Evolutionary conservation across 2,329 filamentous ascomycete genomes (phyloP), one percentile per base, ranked within the genome.

Genomic region (Trichoderma pleuroti): DNA sequence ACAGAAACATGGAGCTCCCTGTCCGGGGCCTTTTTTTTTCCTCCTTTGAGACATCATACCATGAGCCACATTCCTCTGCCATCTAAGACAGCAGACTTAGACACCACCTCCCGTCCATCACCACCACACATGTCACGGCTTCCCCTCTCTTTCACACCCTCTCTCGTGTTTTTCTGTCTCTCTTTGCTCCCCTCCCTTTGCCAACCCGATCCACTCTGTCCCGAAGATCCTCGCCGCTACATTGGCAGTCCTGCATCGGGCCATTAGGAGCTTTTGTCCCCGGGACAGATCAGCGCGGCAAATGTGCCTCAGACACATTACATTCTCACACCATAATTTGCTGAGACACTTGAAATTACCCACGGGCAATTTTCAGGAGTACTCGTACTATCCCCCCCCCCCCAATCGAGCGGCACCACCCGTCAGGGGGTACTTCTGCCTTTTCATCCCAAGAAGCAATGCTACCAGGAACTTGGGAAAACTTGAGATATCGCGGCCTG

Each of bases 111-210:
- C 67, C 46, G 36, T 24, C 18, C 32, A 32, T 36, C 59, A 56
- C 11, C 59, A 63, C 16, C 59, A 21, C 59, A 56, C 21, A 64
- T 64, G 59, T 56, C 32, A 46, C 59, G 16, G 32, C 14, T 32
- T 21, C 52, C 18, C 52, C 26, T 59, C 52, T n/a, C 34, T 56
- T 34, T 54, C 18, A 52, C 62, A 52, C 62, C 34, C 63, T 68
- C 34, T 75, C 73, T 72, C 65, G 34, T 21, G 63, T 24, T n/a
- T 42, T 4, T 64, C 4, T 56, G 26, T 46, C 59, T 57, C 18
- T 63, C 18, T 64, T 32, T 39, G 28, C 26, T n/a, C 14, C 26
- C 49, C 32, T 64, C 34, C 46, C 32, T 46, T 52, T 63, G 2
- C 59, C 32, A 60, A 46, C 28, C 9, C 26, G 54, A 32, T 42